A percentile compares a stretch with the other conserved stretches of the same genome.
Conservation (phyloP, 768 basidiomycete species). For the Suillus bovinus region DNA sequence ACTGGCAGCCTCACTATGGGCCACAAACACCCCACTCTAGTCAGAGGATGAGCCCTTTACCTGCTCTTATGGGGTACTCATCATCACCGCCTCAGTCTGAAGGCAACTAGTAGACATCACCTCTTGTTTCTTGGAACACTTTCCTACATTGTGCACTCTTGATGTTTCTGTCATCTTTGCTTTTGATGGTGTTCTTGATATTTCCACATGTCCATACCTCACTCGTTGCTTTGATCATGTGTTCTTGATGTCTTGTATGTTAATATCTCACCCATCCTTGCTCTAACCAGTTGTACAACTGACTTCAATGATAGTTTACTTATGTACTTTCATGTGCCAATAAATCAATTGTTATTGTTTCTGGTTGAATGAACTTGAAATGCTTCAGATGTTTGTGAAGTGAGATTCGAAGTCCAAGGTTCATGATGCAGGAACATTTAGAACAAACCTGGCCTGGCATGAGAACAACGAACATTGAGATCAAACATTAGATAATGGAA, state of each 20-base stretch:
- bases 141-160: not conserved
- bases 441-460: too few relatives aligned
- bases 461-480: too few relatives aligned
- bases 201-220: too few relatives aligned
- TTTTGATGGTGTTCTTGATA: too few relatives aligned
- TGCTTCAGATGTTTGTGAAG: not conserved
- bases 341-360: not conserved
- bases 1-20: not conserved
- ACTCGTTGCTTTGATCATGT: too few relatives aligned
- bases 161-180: too few relatives aligned
- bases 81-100: not conserved
- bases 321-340: not conserved
- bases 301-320: not conserved
- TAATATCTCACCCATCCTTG: too few relatives aligned
- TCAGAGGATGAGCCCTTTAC: not conserved
- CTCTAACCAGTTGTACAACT: not conserved
- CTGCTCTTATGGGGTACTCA: not conserved
- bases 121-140: not conserved
- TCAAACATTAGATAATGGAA: too few relatives aligned
- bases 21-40: not conserved
- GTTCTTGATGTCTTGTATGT: too few relatives aligned
- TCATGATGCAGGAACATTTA: not conserved
- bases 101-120: not conserved
- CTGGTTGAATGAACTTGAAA: not conserved
- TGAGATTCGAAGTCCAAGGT: not conserved